These are phyloP conservation scores for Parasitella parasitica DNA, from an alignment of 371 early-diverging fungal genomes.

Conservation along the genomic window DNA sequence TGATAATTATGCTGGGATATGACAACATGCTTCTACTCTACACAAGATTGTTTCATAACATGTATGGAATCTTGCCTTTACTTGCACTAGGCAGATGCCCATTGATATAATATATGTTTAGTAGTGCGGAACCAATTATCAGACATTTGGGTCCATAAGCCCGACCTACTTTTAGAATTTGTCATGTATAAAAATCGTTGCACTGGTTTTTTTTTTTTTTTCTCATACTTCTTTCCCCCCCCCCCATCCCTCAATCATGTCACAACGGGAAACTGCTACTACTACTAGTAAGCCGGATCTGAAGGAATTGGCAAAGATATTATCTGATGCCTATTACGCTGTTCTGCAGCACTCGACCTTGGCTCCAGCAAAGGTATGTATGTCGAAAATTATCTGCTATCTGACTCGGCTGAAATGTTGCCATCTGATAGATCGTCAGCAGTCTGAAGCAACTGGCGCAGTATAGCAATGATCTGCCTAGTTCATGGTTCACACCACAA, in stretches of 20 bases:
- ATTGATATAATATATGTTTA: background rate
- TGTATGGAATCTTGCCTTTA: too few species aligned
- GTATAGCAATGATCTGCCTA: slow-evolving; percentile 44
- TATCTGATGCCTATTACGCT: slow-evolving; percentile 41
- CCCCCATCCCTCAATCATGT: background rate
- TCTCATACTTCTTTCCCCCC: background rate
- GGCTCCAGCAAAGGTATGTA: slow-evolving; percentile 19
- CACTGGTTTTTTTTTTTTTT: too few species aligned
- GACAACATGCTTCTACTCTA: too few species aligned
- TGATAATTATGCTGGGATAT: too few species aligned
- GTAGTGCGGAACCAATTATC: background rate
- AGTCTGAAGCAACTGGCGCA: slow-evolving; percentile 33
- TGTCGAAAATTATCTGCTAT: background rate
- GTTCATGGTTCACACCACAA: slow-evolving; percentile 43
- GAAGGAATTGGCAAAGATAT: slow-evolving; percentile 33
- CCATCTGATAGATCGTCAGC: slow-evolving; percentile 23
- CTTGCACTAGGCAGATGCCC: too few species aligned
- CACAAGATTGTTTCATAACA: too few species aligned
- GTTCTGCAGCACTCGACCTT: slow-evolving; percentile 28
- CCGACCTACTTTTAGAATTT: background rate
- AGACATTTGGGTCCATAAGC: background rate
- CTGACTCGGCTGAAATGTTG: background rate
- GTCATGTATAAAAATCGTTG: background rate
- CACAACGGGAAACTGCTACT: background rate
- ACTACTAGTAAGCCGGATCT: slow-evolving; percentile 27